Base-by-base conservation (phyloP, 2,329 filamentous ascomycete genomes). In the Rutstroemia sydowiana region DNA sequence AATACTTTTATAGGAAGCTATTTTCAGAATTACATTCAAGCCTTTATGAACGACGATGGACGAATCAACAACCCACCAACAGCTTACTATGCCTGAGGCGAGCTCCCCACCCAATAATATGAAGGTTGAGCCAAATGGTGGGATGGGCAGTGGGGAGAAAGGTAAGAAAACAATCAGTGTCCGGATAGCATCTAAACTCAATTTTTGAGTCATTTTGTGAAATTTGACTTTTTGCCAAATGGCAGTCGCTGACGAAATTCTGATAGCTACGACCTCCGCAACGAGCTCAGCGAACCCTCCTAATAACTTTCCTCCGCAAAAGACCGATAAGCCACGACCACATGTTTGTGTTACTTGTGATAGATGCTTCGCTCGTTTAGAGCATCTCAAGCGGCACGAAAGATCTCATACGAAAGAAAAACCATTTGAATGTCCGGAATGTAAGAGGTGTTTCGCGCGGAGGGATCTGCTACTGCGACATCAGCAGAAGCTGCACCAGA, bases 401-500 rank as follows among this genome's bases (percentile, higher is more conserved):
- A 82, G 93, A 57, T 95, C 90, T n/a, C 91, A 96, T 68, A 96
- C 91, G 41, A 96, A 98, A 50, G 66, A 98, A 73, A 98, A 98
- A 75, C 93, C 93, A 1, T 98, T 98, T 63, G 90, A 96, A 70
- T 98, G 93, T 65, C 88, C 89, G 26, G 89, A 97, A 69, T 98
- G 93, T 70, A 80, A 88, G 34, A 76, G 93, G 71, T 97, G 93
- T 72, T 98, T 98, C 71, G 93, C 93, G 55, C 83, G 93, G 55
- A 83, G 93, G 59, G 93, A 98, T 70, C 72, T 98, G 60, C 78
- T 98, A 51, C 75, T 98, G 59, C 83, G 93, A 54, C 93, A 98
- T 71, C 93, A 98, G 76, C 93, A 98, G 75, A 98, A 98, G 76
- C 79, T 98, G 44, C 93, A 98, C 68, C 89, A 95, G 77, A 89